phyloP scores from a whole-genome alignment of 805 yeast genomes.

The Kodamaea lidongshanica region DNA sequence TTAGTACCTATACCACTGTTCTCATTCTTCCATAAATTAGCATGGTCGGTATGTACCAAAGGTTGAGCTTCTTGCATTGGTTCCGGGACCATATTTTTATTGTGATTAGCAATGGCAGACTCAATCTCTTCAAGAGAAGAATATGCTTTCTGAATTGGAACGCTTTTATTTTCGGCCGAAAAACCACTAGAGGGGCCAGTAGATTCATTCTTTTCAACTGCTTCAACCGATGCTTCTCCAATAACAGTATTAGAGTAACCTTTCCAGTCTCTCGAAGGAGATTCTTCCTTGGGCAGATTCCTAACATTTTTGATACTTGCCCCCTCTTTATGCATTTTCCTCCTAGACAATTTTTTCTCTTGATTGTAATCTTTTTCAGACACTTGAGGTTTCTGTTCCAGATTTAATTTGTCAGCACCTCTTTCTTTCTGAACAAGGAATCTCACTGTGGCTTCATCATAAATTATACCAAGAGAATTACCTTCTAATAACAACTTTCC shows the following conservation, averaged over 20 bases:
- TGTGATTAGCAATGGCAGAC: conserved; percentile 29
- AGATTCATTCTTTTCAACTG: too few species aligned
- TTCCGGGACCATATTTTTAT: conserved; percentile 17
- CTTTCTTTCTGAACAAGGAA: conserved; percentile 4
- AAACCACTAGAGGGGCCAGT: not conserved
- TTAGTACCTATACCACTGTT: conserved; percentile 5
- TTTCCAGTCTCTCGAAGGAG: too few species aligned
- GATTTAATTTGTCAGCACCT: not conserved
- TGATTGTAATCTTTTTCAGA: too few species aligned
- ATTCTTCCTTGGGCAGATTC: too few species aligned
- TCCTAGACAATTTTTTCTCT: too few species aligned
- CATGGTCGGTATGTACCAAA: too few species aligned
- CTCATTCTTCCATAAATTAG: conserved; percentile 11
- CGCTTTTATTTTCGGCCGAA: not conserved
- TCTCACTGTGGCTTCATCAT: conserved; percentile 1
- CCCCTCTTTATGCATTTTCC: too few species aligned
- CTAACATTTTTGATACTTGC: too few species aligned
- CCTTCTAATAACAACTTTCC: conserved; percentile 18
- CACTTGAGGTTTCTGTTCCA: too few species aligned
- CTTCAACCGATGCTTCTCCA: too few species aligned
- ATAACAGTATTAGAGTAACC: too few species aligned
- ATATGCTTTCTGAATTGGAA: conserved; percentile 1
- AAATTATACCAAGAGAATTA: conserved; percentile 3
- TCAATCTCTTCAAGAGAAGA: conserved; percentile 33
- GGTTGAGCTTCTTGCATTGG: conserved; percentile 6